Evolutionary conservation across 2,329 filamentous ascomycete genomes (phyloP).

Genomic region (Byssoonygena ceratinophila): DNA sequence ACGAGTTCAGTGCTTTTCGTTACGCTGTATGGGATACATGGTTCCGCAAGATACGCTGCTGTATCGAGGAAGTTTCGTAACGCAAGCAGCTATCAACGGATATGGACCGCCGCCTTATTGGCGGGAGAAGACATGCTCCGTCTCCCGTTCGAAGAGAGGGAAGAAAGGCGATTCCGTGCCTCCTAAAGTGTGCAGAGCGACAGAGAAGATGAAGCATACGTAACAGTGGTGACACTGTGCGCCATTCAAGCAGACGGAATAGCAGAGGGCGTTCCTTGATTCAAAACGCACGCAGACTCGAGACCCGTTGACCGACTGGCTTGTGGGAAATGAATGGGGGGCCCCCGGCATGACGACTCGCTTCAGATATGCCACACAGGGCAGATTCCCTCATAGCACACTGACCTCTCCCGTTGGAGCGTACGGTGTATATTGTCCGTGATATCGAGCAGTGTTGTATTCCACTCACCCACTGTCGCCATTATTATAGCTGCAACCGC

Average conservation of each 20-base stretch:
- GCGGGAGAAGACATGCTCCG: constrained; percentile 11
- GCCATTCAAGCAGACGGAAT: constrained; percentile 4
- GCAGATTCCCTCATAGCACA: not conserved
- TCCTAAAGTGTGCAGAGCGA: not conserved
- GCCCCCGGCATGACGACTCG: not conserved
- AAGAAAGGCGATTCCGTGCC: constrained; percentile 2
- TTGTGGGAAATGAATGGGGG: not conserved
- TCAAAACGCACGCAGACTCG: not conserved
- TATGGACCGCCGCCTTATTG: not conserved
- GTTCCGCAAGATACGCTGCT: not conserved
- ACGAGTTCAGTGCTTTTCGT: not conserved
- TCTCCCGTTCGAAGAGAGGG: not conserved
- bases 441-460: not conserved
- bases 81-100: no score
- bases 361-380: not conserved
- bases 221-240: constrained; percentile 10
- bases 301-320: not conserved
- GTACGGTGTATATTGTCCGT: not conserved
- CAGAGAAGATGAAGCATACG: constrained; percentile 3
- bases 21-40: not conserved
- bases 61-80: not conserved
- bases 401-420: not conserved
- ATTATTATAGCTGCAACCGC: no score
- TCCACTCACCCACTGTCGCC: not conserved
- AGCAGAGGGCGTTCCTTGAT: not conserved